Evolutionary conservation across 2,329 filamentous ascomycete species (phyloP), one percentile per base, ranked within the genome.

Genomic region (Fusarium torulosum): DNA sequence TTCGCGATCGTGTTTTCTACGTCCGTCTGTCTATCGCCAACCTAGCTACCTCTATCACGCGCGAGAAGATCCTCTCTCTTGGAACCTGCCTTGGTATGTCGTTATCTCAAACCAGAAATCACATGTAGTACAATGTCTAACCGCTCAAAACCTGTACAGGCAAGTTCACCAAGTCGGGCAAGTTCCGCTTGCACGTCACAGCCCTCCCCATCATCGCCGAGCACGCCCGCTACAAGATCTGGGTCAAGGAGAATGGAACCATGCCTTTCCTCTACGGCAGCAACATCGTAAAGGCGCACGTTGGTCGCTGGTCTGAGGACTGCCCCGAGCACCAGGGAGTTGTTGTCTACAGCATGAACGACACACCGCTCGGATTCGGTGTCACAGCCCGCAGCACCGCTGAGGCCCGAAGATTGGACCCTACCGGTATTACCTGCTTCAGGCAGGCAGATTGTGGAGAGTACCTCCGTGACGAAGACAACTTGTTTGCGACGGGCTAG

Each of bases 181-280:
- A 98, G 80, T 98, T 99, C 83, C 85, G 95, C 53, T 85, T 99
- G 55, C 94, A 97, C 82, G 92, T 98, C 76, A 98, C 95, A 2
- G 92, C 86, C 19, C 85, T 99, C 59, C 91, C 94, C 67, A 88
- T 97, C 67, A 91, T 99, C 70, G 92, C 94, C 58, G 91, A 93
- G 69, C 93, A 97, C 79, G 95, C 95, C 43, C 86, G 96, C 61
- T 97, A 97, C 82, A 98, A 98, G 88, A 90, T 98, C 72, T 98
- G 94, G 94, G 90, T 99, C 71, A 96, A 96, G 81, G 87, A 90
- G 61, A 98, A 98, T 80, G 96, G 96, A 71, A 94, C 96, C 75
- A 97, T 97, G 94, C 95, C 96, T 2, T 98, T 97, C 79, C 82
- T 99, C 45, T 99, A 98, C 80, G 96, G 96, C 53, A 92, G 93